Conservation (phyloP, 768 basidiomycete genomes). For the Candolleomyces efflorescens region DNA sequence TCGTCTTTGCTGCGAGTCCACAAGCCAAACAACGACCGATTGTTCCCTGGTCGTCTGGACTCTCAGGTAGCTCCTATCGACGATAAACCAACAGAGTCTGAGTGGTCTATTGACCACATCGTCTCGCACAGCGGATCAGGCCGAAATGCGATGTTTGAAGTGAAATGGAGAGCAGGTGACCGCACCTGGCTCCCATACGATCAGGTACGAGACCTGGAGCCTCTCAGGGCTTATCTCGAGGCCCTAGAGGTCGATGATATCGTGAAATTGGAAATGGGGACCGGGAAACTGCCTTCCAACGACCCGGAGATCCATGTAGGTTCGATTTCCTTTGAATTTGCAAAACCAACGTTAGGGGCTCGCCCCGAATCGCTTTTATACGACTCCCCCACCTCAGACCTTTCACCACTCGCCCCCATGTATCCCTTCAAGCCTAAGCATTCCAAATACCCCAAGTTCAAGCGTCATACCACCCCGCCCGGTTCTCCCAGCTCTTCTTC, state of each 20-base stretch:
- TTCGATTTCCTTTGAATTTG: background rate
- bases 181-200: constrained; percentile 26
- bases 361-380: too few species aligned
- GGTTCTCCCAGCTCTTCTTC: too few species aligned
- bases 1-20: constrained; percentile 23
- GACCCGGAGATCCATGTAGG: background rate
- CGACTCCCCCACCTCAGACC: too few species aligned
- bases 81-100: constrained; percentile 5
- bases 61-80: constrained; percentile 15
- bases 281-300: background rate
- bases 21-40: constrained; percentile 23
- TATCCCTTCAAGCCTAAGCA: too few species aligned
- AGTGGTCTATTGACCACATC: constrained; percentile 25
- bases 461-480: too few species aligned
- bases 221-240: background rate
- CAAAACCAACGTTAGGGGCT: too few species aligned
- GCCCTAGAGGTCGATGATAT: background rate
- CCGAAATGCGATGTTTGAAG: constrained; percentile 18
- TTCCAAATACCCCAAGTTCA: too few species aligned
- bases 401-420: too few species aligned
- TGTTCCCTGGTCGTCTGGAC: constrained; percentile 26
- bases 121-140: constrained; percentile 16
- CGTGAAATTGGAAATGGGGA: background rate
- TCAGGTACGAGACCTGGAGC: background rate
- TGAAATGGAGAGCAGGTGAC: constrained; percentile 26